Base-by-base conservation (phyloP, 2,329 filamentous ascomycete species). In the Cladosporium sp. region DNA sequence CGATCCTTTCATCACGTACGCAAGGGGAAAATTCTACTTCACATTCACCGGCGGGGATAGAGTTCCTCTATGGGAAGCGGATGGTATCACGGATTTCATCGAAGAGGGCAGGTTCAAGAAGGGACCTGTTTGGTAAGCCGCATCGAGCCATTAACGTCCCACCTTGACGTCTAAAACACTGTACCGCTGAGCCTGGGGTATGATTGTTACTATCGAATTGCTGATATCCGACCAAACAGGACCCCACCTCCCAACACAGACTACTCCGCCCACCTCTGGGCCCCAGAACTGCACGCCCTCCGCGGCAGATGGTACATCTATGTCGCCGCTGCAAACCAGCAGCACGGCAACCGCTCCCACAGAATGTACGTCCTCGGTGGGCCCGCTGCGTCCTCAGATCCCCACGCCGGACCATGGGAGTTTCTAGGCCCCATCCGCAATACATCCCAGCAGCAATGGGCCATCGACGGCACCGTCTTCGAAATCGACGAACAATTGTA, bases 241-340 rank as follows among this genome's bases (percentile, higher is more conserved):
- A 77, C 77, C 23, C 80, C 83, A 32, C 74, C 79, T 0, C 79
- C 78, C 14, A 74, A 79, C 65, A 77, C 77, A 11, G 73, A 75
- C 21, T 81, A 80, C 76, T 79, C 77, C 8, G 79, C 75, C 48
- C 79, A 79, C 67, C 75, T 86, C 34, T 86, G 84, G 84, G 84
- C 84, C 0, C 84, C 84, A 0, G 84, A 86, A 75, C 77, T 86
- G 0, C 84, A 86, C 71, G 74, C 74, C 57, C 76, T 86, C 28
- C 74, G 80, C 43, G 81, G 80, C 0, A 78, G 78, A 25, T 86
- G 84, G 84, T 86, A 85, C 72, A 77, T 85, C 66, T 86, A 86
- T 72, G 82, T 78, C 71, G 81, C 76, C 3, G 79, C 76, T 18
- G 78, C 76, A 23, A 71, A 82, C 67, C 78, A 77, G 0, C 66